Base-by-base conservation (phyloP, 345 rosid genomes). In the Heritiera fomes region DNA sequence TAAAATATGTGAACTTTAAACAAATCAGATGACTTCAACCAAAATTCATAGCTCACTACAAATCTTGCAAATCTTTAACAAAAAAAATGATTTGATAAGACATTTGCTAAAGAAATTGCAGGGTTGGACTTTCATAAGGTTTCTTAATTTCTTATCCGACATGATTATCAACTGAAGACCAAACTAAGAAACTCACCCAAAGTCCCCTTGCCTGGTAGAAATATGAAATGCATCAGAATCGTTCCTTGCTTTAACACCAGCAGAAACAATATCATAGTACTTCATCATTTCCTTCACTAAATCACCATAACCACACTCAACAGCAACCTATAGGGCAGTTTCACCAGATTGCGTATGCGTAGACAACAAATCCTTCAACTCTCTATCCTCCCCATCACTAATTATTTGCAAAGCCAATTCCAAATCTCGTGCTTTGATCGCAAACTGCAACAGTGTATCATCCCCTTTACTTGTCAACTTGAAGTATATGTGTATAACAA, bases 211-310 rank as follows among this genome's bases (percentile, higher is more conserved):
- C 90, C 90, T 93, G 49, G 98, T 93, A 82, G 98, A 98, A 76
- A 92, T 83, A 68, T 93, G 98, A 78, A 93, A 93, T 14, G 99
- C 93, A 79, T 95, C 99, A 66, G 79, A 92, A 23, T 97, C 94
- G 65, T 93, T 93, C 78, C 86, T 87, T 7, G 99, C 97, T 81
- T 87, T 93, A 50, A 86, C 80, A 67, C 76, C 86, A 18, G 99
- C 97, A 77, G 83, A 80, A 52, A 61, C 84, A 70, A 81, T 64
- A 80, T 91, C 98, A 55, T 82, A 89, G 79, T 82, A 80, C 82
- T 84, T 88, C 59, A 92, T 87, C 82, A 95, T 79, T 84, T 84
- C 88, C 86, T 80, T 87, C 77, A 92, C 96, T 79, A 93, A 71
- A 53, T 89, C 91, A 66, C 75, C 88, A 80, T 82, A 69, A 63